Evolutionary conservation across 2,329 filamentous ascomycete species (phyloP).

Genomic region (Scedosporium dehoogii): DNA sequence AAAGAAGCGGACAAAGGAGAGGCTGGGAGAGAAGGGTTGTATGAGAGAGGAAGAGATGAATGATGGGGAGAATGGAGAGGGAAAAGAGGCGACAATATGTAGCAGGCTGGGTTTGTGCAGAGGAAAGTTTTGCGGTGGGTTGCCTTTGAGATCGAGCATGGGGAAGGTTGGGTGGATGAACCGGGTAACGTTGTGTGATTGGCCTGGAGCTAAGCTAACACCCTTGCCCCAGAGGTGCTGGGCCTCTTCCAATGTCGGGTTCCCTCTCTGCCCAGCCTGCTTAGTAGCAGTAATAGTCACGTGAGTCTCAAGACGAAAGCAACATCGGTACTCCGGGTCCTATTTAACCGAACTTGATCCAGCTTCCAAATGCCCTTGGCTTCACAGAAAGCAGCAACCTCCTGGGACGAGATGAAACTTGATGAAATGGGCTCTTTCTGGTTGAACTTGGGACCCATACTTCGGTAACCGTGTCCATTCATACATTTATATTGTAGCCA

Average conservation of each 20-base stretch:
- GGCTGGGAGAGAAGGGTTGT: conserved; percentile 4
- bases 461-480: too few species aligned
- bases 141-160: neutral
- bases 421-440: neutral
- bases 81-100: conserved; percentile 4
- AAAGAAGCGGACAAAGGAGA: conserved; percentile 5
- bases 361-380: neutral
- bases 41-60: neutral
- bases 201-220: neutral
- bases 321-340: neutral
- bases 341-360: neutral
- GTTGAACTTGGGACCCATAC: too few species aligned
- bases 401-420: neutral
- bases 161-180: neutral
- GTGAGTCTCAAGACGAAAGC: neutral
- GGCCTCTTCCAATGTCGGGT: neutral
- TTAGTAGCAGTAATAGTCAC: neutral
- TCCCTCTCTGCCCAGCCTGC: neutral
- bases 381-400: neutral
- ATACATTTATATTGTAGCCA: too few species aligned
- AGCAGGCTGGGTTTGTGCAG: neutral
- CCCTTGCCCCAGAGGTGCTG: neutral
- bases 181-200: neutral
- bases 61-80: conserved; percentile 3
- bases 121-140: neutral